Percentiles rank a stretch among this genome's conserved stretches.
Conservation (phyloP, 805 yeast genomes). For the Candida loeiensis region DNA sequence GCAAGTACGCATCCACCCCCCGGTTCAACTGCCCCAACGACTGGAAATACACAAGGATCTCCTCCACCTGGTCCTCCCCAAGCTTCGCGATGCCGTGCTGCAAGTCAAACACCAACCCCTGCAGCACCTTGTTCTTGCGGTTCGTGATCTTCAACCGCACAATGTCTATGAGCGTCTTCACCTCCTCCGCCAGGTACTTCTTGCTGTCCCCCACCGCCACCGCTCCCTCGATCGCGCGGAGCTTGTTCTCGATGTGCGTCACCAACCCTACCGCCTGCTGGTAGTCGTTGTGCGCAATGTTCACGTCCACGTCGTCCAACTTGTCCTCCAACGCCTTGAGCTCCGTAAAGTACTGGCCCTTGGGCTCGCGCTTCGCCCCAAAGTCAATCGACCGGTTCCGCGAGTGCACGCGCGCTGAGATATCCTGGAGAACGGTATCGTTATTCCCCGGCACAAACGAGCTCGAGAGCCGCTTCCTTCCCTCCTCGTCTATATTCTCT, state of each 20-base stretch:
- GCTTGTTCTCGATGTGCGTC: constrained; percentile 33
- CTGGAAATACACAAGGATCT: constrained; percentile 34
- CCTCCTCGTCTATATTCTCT: constrained; percentile 31
- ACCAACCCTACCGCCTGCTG: constrained; percentile 42
- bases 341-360: constrained; percentile 39
- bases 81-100: constrained; percentile 31
- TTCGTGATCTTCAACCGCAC: constrained; percentile 38
- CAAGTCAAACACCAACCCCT: constrained; percentile 35
- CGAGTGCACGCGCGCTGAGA: constrained; percentile 60
- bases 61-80: constrained; percentile 27
- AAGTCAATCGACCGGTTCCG: constrained; percentile 52
- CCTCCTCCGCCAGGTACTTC: constrained; percentile 21
- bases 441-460: constrained; percentile 29
- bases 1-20: constrained; percentile 33
- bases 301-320: constrained; percentile 67
- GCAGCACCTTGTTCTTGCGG: constrained; percentile 36
- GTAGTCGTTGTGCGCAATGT: constrained; percentile 58
- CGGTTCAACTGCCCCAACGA: constrained; percentile 34
- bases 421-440: constrained; percentile 47
- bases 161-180: constrained; percentile 36
- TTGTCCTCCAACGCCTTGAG: constrained; percentile 55
- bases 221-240: constrained; percentile 27
- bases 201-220: constrained; percentile 10
- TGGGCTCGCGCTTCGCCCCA: constrained; percentile 17
- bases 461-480: constrained; percentile 21